Conservation (phyloP, 805 yeast genomes). For the Zygosaccharomyces lentus region DNA sequence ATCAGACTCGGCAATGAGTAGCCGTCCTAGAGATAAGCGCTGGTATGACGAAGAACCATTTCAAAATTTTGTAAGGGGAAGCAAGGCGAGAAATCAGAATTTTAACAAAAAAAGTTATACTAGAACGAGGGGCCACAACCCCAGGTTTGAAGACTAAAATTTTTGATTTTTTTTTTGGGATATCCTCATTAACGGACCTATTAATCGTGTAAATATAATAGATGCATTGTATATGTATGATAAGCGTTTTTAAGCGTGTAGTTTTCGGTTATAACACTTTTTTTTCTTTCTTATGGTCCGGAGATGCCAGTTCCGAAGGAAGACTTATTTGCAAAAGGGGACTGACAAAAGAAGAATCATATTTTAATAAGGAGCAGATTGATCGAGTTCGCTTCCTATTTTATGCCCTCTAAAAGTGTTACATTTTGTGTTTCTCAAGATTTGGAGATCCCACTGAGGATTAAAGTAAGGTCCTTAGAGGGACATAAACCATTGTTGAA, state of each 20-base stretch:
- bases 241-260: conserved; percentile 1
- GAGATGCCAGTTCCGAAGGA: not conserved
- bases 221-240: not conserved
- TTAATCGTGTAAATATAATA: not conserved
- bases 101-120: conserved; percentile 10
- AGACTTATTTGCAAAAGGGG: not conserved
- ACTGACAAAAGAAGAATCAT: too few relatives aligned
- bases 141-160: conserved; percentile 8
- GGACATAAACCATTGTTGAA: conserved; percentile 41
- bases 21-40: not conserved
- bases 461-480: conserved; percentile 47
- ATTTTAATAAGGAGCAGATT: too few relatives aligned
- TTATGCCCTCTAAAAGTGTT: conserved; percentile 36
- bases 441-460: conserved; percentile 43
- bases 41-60: conserved; percentile 6
- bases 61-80: conserved; percentile 1
- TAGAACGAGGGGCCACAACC: conserved; percentile 13
- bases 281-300: not conserved
- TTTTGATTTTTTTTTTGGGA: not conserved
- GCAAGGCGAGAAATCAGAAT: conserved; percentile 6
- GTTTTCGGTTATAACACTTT: conserved; percentile 8
- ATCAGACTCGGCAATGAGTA: not conserved
- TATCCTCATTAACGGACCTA: not conserved
- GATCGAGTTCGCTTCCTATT: not conserved
- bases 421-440: conserved; percentile 58